These are phyloP conservation scores for Macrolepiota fuliginosa DNA, from an alignment of 768 basidiomycete species.

Conservation along the genomic window DNA sequence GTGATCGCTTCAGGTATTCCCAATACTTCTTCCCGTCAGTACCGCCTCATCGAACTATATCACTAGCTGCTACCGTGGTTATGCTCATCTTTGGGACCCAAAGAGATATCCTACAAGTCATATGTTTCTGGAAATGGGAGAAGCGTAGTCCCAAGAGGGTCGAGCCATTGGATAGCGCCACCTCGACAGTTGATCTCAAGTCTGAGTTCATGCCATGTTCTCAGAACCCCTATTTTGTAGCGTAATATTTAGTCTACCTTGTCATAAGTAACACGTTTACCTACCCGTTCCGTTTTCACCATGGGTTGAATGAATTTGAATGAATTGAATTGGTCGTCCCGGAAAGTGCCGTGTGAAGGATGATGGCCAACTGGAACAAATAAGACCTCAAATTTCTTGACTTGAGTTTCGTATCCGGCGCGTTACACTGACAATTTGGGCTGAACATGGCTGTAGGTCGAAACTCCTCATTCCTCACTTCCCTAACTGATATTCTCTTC, in stretches of 20 bases:
- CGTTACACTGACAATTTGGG: slow-evolving; percentile 21
- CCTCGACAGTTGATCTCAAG: slow-evolving; percentile 16
- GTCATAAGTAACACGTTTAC: too few species aligned
- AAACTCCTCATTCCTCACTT: neutral
- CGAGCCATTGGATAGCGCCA: slow-evolving; percentile 3
- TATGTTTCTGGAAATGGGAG: slow-evolving; percentile 38
- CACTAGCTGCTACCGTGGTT: slow-evolving; percentile 38
- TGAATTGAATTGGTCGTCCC: neutral
- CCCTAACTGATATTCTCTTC: slow-evolving; percentile 4
- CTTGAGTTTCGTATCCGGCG: slow-evolving; percentile 17
- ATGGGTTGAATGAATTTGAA: too few species aligned
- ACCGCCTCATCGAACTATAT: neutral
- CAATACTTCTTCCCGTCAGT: neutral
- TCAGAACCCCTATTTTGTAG: neutral
- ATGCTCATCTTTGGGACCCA: slow-evolving; percentile 49
- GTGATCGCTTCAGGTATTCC: slow-evolving; percentile 42
- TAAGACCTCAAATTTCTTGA: slow-evolving; percentile 33
- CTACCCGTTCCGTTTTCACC: too few species aligned
- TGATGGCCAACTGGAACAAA: slow-evolving; percentile 30
- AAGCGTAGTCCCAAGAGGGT: slow-evolving; percentile 14
- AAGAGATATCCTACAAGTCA: slow-evolving; percentile 32
- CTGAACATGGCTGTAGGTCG: slow-evolving; percentile 42
- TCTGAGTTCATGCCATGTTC: slow-evolving; percentile 11
- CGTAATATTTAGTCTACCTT: neutral
- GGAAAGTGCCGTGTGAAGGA: slow-evolving; percentile 14